Base-by-base conservation (phyloP, 2,329 filamentous ascomycete species). In the Cercospora sojina region DNA sequence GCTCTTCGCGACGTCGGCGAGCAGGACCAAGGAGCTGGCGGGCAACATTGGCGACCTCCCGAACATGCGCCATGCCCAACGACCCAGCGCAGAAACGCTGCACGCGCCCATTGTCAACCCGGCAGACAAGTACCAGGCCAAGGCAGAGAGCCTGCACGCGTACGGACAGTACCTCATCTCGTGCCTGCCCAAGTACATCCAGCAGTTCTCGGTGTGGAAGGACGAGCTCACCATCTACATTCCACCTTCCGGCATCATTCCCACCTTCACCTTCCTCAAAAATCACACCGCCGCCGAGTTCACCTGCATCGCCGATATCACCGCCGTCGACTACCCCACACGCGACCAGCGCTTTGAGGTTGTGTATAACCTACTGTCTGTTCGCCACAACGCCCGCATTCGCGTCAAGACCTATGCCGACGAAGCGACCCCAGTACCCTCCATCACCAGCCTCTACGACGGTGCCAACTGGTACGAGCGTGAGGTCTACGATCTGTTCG, bases 131-230 rank as follows among this genome's bases (percentile, higher is more conserved):
- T 96, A 93, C 82, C 85, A 90, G 79, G 89, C 91, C 78, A 95
- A 94, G 83, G 88, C 91, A 73, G 91, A 96, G 72, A 87, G 90
- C 77, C 85, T 98, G 78, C 95, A 99, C 85, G 90, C 89, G 76
- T 99, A 99, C 78, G 95, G 95, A 76, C 89, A 96, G 77, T 99
- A 97, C 87, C 83, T 99, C 76, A 94, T 99, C 88, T 93, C 93
- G 73, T 96, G 92, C 80, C 82, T 99, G 77, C 96, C 95, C 75
- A 98, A 97, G 85, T 97, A 97, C 82, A 88, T 99, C 75, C 96
- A 99, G 84, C 95, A 99, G 83, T 98, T 98, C 84, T 96, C 93
- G 12, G 94, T 99, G 64, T 99, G 95, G 95, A 99, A 99, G 84
- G 95, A 99, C 79, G 95, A 99, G 82, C 88, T 99, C 78, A 93